Conservation (phyloP, 2,329 filamentous ascomycete species). For the Pseudogymnoascus sp. region DNA sequence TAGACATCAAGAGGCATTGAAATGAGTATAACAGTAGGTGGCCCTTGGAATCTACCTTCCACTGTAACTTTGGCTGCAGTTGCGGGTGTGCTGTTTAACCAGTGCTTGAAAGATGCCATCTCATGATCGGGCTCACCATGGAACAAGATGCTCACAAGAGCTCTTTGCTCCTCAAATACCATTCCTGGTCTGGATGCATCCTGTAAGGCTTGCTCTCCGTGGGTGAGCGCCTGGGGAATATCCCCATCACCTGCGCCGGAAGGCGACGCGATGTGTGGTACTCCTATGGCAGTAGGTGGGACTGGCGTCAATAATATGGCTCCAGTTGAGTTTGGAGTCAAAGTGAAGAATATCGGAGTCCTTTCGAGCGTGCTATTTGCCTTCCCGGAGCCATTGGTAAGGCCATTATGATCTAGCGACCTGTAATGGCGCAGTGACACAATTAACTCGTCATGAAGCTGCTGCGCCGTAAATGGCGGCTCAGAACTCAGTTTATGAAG, state of each 20-base stretch:
- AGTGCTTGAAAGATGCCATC: slow-evolving; percentile 58
- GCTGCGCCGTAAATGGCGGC: slow-evolving; percentile 48
- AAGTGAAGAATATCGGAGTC: slow-evolving; percentile 45
- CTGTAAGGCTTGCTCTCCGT: slow-evolving; percentile 19
- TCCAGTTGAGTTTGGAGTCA: slow-evolving; percentile 47
- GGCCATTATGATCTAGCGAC: slow-evolving; percentile 34
- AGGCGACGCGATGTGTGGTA: slow-evolving; percentile 27
- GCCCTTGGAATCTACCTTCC: slow-evolving; percentile 60
- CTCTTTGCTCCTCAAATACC: slow-evolving; percentile 53
- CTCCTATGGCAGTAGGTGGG: slow-evolving; percentile 21
- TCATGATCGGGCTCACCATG: slow-evolving; percentile 57
- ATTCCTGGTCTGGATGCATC: slow-evolving; percentile 36
- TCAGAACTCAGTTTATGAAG: slow-evolving; percentile 44
- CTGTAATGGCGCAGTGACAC: slow-evolving; percentile 31
- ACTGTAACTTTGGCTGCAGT: slow-evolving; percentile 52
- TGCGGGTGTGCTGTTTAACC: slow-evolving; percentile 52
- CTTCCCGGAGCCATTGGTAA: slow-evolving; percentile 39
- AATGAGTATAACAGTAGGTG: slow-evolving; percentile 57
- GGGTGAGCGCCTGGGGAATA: slow-evolving; percentile 15
- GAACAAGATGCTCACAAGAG: slow-evolving; percentile 60
- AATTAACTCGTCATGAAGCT: slow-evolving; percentile 48
- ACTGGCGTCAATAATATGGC: slow-evolving; percentile 42
- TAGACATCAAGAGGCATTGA: slow-evolving; percentile 58
- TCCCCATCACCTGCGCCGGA: slow-evolving; percentile 23
- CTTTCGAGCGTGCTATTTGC: slow-evolving; percentile 26